Conservation (phyloP, 1,139 yeast genomes). For the Suzukiozyma palmioleophila region DNA sequence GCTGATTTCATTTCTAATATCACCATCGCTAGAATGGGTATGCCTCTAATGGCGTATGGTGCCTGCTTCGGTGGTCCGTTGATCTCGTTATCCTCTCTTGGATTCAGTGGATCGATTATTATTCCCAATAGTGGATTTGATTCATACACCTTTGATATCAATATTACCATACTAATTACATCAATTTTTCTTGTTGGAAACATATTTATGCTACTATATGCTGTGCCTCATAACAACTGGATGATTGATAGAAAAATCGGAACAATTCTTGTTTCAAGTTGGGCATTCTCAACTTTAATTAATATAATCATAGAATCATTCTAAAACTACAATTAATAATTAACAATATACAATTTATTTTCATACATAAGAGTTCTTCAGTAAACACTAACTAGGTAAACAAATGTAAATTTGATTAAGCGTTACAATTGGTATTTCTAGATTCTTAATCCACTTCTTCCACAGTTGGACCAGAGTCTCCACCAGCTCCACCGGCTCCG, state of each 20-base stretch:
- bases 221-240: constrained; percentile 67
- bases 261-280: constrained; percentile 43
- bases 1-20: constrained; percentile 87
- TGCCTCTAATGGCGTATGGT: constrained; percentile 87
- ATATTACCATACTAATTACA: constrained; percentile 43
- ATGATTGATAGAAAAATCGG: constrained; percentile 58
- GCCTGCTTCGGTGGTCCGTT: constrained; percentile 96
- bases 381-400: too few relatives aligned
- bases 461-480: constrained; percentile 55
- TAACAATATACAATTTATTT: too few relatives aligned
- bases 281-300: constrained; percentile 47
- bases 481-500: constrained; percentile 30
- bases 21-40: constrained; percentile 81
- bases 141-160: constrained; percentile 30
- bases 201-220: constrained; percentile 46
- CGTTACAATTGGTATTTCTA: not conserved
- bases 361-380: too few relatives aligned
- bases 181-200: constrained; percentile 50
- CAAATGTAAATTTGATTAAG: too few relatives aligned
- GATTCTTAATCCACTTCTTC: constrained; percentile 60
- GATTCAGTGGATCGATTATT: constrained; percentile 56
- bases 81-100: constrained; percentile 43
- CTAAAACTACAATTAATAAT: not conserved
- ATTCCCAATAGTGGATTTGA: constrained; percentile 20
- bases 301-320: constrained; percentile 28